Percentiles rank a stretch among this genome's conserved stretches.
These are phyloP conservation scores for Panaeolus cyanescens DNA, from an alignment of 768 basidiomycete species.

Conservation along the genomic window DNA sequence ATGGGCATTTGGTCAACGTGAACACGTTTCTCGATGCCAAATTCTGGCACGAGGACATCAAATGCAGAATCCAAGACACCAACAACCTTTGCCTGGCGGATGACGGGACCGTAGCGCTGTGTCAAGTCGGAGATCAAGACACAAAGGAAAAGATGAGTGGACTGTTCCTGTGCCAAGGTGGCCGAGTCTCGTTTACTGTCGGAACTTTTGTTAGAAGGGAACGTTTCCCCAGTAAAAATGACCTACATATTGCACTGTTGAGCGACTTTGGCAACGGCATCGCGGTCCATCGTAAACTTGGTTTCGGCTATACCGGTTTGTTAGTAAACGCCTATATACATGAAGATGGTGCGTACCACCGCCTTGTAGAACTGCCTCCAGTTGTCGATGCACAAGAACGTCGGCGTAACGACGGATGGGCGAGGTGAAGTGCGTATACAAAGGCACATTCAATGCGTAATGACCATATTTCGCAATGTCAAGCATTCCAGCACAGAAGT, in stretches of 20 bases:
- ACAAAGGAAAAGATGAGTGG: conserved; percentile 92
- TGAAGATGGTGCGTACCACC: conserved; percentile 47
- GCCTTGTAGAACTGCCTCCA: conserved; percentile 83
- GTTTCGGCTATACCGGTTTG: conserved; percentile 51
- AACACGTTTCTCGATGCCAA: conserved; percentile 98
- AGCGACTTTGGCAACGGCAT: conserved; percentile 95
- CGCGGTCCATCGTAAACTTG: conserved; percentile 97
- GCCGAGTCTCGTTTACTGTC: conserved; percentile 89
- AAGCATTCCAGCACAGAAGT: conserved; percentile 99
- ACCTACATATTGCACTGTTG: conserved; percentile 97
- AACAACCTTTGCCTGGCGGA: conserved; percentile 93
- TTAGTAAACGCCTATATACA: conserved; percentile 2
- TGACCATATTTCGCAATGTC: conserved; percentile 98
- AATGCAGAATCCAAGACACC: conserved; percentile 98
- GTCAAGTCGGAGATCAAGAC: conserved; percentile 94
- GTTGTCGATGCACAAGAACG: conserved; percentile 92
- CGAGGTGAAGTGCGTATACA: conserved; percentile 93
- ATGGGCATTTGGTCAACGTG: conserved; percentile 99
- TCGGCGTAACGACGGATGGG: conserved; percentile 95
- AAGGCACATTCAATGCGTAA: conserved; percentile 85
- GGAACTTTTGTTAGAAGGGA: conserved; percentile 5
- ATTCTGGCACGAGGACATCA: conserved; percentile 94
- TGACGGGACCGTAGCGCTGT: conserved; percentile 91
- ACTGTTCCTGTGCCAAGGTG: conserved; percentile 92
- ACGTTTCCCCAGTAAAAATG: neutral